Evolutionary conservation across 768 basidiomycete species (phyloP).

Genomic region (Leccinum uliginosum): DNA sequence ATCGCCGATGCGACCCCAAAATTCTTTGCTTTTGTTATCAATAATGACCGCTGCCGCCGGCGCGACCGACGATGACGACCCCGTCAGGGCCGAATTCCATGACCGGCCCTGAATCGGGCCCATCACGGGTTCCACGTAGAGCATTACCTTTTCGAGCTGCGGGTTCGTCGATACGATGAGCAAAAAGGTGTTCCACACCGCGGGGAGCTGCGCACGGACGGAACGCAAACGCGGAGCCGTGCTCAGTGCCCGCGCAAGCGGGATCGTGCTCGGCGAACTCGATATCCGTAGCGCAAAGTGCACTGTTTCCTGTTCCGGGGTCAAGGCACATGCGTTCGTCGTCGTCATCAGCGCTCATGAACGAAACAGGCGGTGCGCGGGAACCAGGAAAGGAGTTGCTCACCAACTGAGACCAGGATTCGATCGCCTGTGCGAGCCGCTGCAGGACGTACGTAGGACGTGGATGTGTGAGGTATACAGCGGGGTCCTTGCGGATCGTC

Average conservation of each 20-base stretch:
- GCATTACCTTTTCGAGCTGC: slow-evolving; percentile 43
- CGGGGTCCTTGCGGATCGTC: slow-evolving; percentile 46
- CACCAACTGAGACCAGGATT: slow-evolving; percentile 45
- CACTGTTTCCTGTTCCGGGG: slow-evolving; percentile 40
- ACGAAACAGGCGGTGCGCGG: background rate
- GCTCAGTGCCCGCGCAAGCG: slow-evolving; percentile 35
- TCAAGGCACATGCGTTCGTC: background rate
- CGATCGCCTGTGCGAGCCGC: slow-evolving; percentile 43
- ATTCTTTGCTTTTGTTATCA: background rate
- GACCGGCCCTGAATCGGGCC: slow-evolving; percentile 8
- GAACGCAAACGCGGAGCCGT: slow-evolving; percentile 42
- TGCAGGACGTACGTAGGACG: slow-evolving; percentile 42
- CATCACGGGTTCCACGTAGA: slow-evolving; percentile 22
- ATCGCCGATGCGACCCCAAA: slow-evolving; percentile 4
- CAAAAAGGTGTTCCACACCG: slow-evolving; percentile 54
- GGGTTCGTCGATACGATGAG: slow-evolving; percentile 48
- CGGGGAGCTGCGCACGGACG: slow-evolving; percentile 51
- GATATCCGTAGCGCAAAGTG: slow-evolving; percentile 56
- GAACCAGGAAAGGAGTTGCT: slow-evolving; percentile 17
- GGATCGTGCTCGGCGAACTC: slow-evolving; percentile 27
- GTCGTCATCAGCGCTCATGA: background rate
- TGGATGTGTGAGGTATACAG: slow-evolving; percentile 52
- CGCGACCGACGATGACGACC: background rate
- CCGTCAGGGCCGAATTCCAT: background rate
- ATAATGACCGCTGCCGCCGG: background rate